Conservation (phyloP, 805 yeast genomes). For the Brettanomyces custersianus region DNA sequence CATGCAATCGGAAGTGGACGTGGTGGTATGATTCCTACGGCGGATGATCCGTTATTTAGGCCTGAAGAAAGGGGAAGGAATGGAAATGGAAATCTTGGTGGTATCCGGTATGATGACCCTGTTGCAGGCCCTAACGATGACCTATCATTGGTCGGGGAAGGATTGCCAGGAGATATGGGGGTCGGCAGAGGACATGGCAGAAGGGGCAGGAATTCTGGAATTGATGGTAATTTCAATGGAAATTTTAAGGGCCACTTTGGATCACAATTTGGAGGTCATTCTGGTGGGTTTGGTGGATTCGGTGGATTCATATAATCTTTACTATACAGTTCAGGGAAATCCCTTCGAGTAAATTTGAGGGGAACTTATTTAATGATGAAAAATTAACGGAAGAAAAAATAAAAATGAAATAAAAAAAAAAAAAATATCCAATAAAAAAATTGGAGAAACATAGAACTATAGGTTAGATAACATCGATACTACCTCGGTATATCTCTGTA, state of each 20-base stretch:
- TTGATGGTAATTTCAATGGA: conserved; percentile 6
- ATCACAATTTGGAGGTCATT: conserved; percentile 1
- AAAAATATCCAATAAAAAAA: too few species aligned
- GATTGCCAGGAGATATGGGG: conserved; percentile 34
- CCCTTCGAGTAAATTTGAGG: too few species aligned
- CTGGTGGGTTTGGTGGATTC: conserved; percentile 6
- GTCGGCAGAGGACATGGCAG: conserved; percentile 5
- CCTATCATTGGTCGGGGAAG: conserved; percentile 34
- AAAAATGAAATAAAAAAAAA: too few species aligned
- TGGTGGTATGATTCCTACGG: conserved; percentile 50
- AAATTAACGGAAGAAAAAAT: too few species aligned
- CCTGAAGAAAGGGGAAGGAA: conserved; percentile 8
- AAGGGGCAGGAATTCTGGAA: conserved; percentile 10
- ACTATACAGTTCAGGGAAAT: too few species aligned
- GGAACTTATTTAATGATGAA: too few species aligned
- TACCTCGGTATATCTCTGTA: too few species aligned
- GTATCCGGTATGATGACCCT: conserved; percentile 48
- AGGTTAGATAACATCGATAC: too few species aligned
- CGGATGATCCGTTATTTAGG: conserved; percentile 41
- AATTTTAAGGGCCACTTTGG: background rate
- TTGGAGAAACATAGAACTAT: too few species aligned
- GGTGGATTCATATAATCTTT: conserved; percentile 5
- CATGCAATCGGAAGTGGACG: conserved; percentile 22
- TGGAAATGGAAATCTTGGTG: conserved; percentile 24
- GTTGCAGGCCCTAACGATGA: conserved; percentile 28